Percentiles rank a stretch among this genome's conserved stretches.
These are phyloP conservation scores for Clitoria ternatea DNA, from an alignment of 306 rosid genomes.

Conservation along the genomic window DNA sequence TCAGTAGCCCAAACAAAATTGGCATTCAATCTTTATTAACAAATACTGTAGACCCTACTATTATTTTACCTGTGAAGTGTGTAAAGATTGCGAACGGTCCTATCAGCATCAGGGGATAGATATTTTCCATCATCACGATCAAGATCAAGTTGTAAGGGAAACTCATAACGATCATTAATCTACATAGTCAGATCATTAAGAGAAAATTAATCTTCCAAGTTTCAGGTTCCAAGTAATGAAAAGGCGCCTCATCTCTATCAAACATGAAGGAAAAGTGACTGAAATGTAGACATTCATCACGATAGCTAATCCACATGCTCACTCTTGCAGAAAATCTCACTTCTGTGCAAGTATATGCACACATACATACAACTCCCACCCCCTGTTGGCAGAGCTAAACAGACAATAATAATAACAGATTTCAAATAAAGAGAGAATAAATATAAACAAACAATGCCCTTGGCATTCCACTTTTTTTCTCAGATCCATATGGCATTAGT, in stretches of 20 bases:
- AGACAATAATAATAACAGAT: neutral
- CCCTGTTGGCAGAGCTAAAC: neutral
- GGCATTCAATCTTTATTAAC: neutral
- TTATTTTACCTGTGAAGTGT: constrained; percentile 80
- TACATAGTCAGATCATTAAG: constrained; percentile 22
- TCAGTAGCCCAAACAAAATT: neutral
- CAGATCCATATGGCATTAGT: neutral
- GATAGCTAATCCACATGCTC: neutral
- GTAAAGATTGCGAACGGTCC: constrained; percentile 83
- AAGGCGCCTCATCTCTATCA: neutral
- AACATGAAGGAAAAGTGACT: neutral
- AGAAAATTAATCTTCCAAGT: constrained; percentile 21
- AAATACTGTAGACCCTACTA: neutral
- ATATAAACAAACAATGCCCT: neutral
- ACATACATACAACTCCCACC: neutral
- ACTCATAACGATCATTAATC: constrained; percentile 96
- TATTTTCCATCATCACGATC: constrained; percentile 89
- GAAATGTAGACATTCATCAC: neutral
- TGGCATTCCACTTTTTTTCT: neutral
- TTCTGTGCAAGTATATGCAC: neutral
- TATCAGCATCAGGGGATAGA: constrained; percentile 93
- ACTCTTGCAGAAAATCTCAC: neutral
- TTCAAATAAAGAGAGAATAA: neutral
- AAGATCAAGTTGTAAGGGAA: constrained; percentile 91
- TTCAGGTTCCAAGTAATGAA: neutral